phyloP scores from a whole-genome alignment of 108 stramenopile species.

The Nitzschia sp. region DNA sequence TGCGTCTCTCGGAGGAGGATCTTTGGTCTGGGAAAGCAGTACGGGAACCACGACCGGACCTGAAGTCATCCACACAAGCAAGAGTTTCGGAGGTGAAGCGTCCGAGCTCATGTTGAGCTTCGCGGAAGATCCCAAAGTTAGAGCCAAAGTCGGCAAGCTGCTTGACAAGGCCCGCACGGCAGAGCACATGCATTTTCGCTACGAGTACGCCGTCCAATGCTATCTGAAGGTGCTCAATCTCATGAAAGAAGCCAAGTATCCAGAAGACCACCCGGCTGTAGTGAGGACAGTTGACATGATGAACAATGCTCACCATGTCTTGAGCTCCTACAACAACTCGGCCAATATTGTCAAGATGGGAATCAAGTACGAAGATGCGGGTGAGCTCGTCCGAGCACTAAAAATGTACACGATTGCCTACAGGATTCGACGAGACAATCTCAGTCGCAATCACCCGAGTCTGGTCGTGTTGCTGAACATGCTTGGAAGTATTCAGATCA shows the following conservation, averaged over 20 bases:
- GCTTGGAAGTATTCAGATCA: conserved; percentile 79
- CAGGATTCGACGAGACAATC: conserved; percentile 75
- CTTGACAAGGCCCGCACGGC: conserved; percentile 57
- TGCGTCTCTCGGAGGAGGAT: conserved; percentile 24
- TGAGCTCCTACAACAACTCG: conserved; percentile 61
- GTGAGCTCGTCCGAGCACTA: conserved; percentile 63
- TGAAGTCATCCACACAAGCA: conserved; percentile 31
- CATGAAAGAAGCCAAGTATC: conserved; percentile 51
- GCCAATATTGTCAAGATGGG: conserved; percentile 86
- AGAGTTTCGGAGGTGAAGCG: background rate
- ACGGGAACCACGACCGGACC: conserved; percentile 32
- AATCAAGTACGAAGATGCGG: conserved; percentile 66
- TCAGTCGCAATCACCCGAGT: conserved; percentile 70
- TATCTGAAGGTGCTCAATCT: conserved; percentile 61
- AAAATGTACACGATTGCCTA: conserved; percentile 89
- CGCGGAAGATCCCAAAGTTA: conserved; percentile 43
- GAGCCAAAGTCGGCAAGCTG: conserved; percentile 38
- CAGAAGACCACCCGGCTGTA: conserved; percentile 56
- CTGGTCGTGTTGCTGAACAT: conserved; percentile 78
- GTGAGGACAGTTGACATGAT: conserved; percentile 46
- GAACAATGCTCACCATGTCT: conserved; percentile 74
- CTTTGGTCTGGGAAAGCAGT: conserved; percentile 49
- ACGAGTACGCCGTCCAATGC: conserved; percentile 76
- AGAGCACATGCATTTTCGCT: conserved; percentile 61
- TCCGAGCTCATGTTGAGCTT: conserved; percentile 31